phyloP scores from a whole-genome alignment of 2,329 filamentous ascomycete genomes.

The Esteya vermicola region DNA sequence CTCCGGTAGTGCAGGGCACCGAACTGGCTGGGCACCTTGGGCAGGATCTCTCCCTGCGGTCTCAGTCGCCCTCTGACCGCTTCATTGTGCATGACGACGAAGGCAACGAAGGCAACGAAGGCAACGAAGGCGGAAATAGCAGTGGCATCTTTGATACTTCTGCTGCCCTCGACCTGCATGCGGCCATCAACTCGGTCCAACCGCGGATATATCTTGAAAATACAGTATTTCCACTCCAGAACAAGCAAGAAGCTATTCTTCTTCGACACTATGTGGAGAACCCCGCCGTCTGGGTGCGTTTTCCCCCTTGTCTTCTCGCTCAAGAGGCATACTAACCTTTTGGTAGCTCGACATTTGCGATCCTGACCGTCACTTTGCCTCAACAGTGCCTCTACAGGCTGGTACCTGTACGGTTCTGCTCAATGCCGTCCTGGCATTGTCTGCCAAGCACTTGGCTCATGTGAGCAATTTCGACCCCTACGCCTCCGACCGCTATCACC shows the following conservation, averaged over 20 bases:
- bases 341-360: slow-evolving; percentile 28
- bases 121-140: not conserved
- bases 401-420: slow-evolving; percentile 34
- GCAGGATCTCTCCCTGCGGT: too few relatives aligned
- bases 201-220: slow-evolving; percentile 12
- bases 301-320: not conserved
- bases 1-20: too few relatives aligned
- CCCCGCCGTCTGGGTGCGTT: slow-evolving; percentile 20
- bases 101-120: not conserved
- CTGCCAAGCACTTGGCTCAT: slow-evolving; percentile 38
- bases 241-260: slow-evolving; percentile 15
- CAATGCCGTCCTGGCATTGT: slow-evolving; percentile 42
- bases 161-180: not conserved
- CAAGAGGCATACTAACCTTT: not conserved
- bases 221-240: slow-evolving; percentile 15
- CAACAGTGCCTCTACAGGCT: slow-evolving; percentile 37
- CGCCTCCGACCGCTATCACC: slow-evolving; percentile 36
- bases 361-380: slow-evolving; percentile 31
- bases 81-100: slow-evolving; percentile 15
- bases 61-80: slow-evolving; percentile 17
- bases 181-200: not conserved
- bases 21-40: too few relatives aligned
- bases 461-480: slow-evolving; percentile 31
- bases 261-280: slow-evolving; percentile 20
- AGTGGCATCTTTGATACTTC: slow-evolving; percentile 1